phyloP scores from a whole-genome alignment of 352 stramenopile genomes.

The Phytophthora tubulina region DNA sequence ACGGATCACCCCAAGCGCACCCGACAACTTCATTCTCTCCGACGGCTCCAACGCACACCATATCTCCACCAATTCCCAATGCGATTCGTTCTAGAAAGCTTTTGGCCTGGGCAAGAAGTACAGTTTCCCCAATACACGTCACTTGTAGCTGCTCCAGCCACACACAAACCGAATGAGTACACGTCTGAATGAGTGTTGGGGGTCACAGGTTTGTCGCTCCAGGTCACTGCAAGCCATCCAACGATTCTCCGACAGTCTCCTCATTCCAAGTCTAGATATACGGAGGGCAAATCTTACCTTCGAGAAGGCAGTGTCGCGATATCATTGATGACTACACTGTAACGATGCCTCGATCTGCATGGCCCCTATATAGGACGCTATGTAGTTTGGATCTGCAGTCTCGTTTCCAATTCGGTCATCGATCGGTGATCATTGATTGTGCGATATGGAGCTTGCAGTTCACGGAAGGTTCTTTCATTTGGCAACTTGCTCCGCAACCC shows the following conservation, averaged over 20 bases:
- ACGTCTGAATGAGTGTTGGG: slow-evolving; percentile 25
- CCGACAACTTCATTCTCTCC: slow-evolving; percentile 16
- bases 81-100: slow-evolving; percentile 15
- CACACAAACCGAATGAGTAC: slow-evolving; percentile 34
- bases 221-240: slow-evolving; percentile 25
- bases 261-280: background rate
- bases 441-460: too few species aligned
- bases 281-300: too few species aligned
- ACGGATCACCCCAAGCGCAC: slow-evolving; percentile 19
- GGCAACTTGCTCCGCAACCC: too few species aligned
- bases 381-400: too few species aligned
- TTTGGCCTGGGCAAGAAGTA: slow-evolving; percentile 19
- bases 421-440: too few species aligned
- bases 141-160: slow-evolving; percentile 22
- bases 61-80: slow-evolving; percentile 16
- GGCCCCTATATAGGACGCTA: too few species aligned
- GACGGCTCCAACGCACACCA: slow-evolving; percentile 27
- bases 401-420: too few species aligned
- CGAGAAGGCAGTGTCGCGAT: too few species aligned
- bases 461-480: too few species aligned
- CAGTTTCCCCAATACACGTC: slow-evolving; percentile 11
- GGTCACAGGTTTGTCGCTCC: slow-evolving; percentile 14
- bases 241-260: slow-evolving; percentile 19
- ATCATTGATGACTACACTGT: too few species aligned
- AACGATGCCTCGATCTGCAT: too few species aligned